A percentile compares a stretch with the other conserved stretches of the same genome.
Conservation (phyloP, 257 asterid species). For the Marsdenia floribunda region DNA sequence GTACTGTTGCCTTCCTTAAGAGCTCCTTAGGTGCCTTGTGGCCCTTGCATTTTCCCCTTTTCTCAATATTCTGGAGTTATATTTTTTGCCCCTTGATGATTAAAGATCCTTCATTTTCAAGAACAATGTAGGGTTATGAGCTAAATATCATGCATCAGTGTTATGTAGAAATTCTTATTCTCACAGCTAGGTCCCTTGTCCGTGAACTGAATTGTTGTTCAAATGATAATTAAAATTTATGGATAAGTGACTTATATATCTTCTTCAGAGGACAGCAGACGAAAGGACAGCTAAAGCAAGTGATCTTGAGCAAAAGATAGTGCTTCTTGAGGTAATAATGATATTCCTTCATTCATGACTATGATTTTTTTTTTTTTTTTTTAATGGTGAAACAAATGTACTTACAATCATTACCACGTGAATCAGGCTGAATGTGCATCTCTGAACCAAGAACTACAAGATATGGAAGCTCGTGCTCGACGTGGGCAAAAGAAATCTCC, state of each 20-base stretch:
- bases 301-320: slow-evolving; percentile 97
- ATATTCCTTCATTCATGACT: background rate
- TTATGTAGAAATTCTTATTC: background rate
- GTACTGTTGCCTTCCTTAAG: background rate
- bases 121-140: background rate
- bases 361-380: background rate
- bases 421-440: slow-evolving; percentile 89
- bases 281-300: slow-evolving; percentile 88
- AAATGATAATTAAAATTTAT: background rate
- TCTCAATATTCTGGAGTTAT: background rate
- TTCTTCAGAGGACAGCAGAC: slow-evolving; percentile 86
- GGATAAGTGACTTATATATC: background rate
- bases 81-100: background rate
- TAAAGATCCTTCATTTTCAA: background rate
- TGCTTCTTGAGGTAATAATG: slow-evolving; percentile 82
- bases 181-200: background rate
- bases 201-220: background rate
- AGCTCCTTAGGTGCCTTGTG: background rate
- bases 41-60: background rate
- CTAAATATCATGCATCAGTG: background rate
- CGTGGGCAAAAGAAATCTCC: slow-evolving; percentile 87
- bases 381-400: background rate
- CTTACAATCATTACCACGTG: slow-evolving; percentile 7
- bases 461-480: slow-evolving; percentile 88
- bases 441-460: slow-evolving; percentile 93